Evolutionary conservation across 371 early-diverging fungal genomes (phyloP), one percentile per base, ranked within the genome.

Genomic region (Mortierella sp.): DNA sequence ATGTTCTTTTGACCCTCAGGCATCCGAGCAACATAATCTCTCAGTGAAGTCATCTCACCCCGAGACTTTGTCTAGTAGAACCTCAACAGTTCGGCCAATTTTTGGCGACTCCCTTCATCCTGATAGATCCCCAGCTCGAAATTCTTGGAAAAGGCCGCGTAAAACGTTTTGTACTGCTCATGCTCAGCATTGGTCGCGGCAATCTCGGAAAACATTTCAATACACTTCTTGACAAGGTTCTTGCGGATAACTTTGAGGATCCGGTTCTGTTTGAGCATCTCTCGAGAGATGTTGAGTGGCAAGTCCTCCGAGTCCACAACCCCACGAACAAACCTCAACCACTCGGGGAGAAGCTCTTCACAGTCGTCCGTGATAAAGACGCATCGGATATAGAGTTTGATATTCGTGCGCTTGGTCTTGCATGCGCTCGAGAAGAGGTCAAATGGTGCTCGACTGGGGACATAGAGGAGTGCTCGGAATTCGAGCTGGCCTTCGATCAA

Each of bases 281-380:
- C 99, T 91, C 99, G 96, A 70, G 97, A 97, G 78, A 99, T 95
- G 93, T 98, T 99, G 86, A 99, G 95, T 57, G 99, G 98, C 74
- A 99, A 91, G 90, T 99, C 98, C 92, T 97, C 97, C 82, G 97
- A 96, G 91, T 97, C 96, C 83, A 99, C 97, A 76, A 98, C 93
- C 84, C 98, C 98, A 92, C 94, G 94, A 84, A 96, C 91, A 88
- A 95, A 97, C 84, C 88, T 90, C 84, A 96, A 93, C 93, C 94
- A 97, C 89, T 98, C 98, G 80, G 99, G 99, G 84, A 99, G 95
- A 76, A 96, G 89, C 80, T 98, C 99, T 83, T 96, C 96, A 88
- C 97, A 96, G 92, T 98, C 97, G 88, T 97, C 98, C 93, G 96
- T 98, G 91, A 99, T 97, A 92, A 98, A 98, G 79, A 99, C 99